Evolutionary conservation across 176 grass and related monocot genomes (phyloP).

Genomic region (Poa pratensis): DNA sequence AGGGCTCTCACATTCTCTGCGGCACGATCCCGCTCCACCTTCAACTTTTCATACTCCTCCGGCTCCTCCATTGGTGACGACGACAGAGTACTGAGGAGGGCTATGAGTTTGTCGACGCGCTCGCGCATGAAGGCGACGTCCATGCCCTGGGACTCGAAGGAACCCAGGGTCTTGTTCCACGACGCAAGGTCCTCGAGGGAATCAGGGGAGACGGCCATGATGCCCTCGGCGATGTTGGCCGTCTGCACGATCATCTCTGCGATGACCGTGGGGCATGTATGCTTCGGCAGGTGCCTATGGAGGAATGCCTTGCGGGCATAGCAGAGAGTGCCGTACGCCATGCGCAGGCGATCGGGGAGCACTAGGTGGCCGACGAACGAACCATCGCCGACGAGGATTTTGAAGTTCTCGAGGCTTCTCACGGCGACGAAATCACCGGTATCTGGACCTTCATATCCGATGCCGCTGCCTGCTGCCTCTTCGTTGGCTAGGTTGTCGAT

Average conservation of each 20-base stretch:
- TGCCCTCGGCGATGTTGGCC: neutral
- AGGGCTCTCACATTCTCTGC: slow-evolving; percentile 10
- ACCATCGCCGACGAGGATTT: too few relatives aligned
- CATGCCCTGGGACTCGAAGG: neutral
- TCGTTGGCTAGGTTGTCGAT: too few relatives aligned
- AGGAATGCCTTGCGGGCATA: neutral
- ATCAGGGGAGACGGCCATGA: neutral
- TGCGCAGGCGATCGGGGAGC: too few relatives aligned
- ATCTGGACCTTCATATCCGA: too few relatives aligned
- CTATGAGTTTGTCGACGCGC: too few relatives aligned
- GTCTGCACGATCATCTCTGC: neutral
- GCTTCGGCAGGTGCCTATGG: neutral
- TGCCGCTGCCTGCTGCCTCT: too few relatives aligned
- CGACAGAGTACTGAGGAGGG: neutral
- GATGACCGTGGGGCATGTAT: neutral
- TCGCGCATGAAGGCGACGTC: neutral
- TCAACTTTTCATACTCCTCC: neutral
- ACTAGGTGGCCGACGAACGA: too few relatives aligned
- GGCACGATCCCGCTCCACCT: neutral
- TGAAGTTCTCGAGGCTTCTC: too few relatives aligned
- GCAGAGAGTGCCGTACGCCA: too few relatives aligned
- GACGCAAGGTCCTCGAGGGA: neutral
- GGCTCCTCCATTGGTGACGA: neutral
- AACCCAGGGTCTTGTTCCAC: neutral
- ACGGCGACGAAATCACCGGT: too few relatives aligned